phyloP scores from a whole-genome alignment of 2,329 filamentous ascomycete genomes.

The Pseudogymnoascus sp. region DNA sequence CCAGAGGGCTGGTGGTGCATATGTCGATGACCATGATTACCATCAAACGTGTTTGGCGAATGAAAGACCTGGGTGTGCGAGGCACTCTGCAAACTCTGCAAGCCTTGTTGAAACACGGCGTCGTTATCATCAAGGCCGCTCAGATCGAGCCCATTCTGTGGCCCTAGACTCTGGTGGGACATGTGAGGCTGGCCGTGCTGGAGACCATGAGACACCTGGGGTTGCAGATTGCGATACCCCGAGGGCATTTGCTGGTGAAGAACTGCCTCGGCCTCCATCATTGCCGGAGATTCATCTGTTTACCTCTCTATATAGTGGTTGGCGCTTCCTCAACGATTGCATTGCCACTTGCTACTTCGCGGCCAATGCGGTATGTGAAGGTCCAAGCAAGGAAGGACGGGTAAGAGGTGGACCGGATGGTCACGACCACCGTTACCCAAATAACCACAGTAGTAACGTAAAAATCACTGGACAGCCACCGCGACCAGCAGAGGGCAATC shows the following conservation, averaged over 20 bases:
- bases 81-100: constrained; percentile 29
- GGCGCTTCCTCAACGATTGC: constrained; percentile 1
- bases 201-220: constrained; percentile 26
- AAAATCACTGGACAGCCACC: background rate
- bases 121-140: constrained; percentile 33
- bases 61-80: constrained; percentile 28
- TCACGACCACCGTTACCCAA: background rate
- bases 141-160: constrained; percentile 32
- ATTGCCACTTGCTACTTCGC: background rate
- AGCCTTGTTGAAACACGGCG: constrained; percentile 30
- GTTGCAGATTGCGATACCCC: constrained; percentile 24
- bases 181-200: constrained; percentile 24
- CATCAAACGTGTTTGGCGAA: constrained; percentile 28
- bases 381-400: background rate
- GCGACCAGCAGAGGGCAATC: background rate
- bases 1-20: constrained; percentile 24
- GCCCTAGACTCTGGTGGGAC: constrained; percentile 26
- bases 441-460: background rate
- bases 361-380: constrained; percentile 1
- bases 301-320: background rate
- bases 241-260: constrained; percentile 21
- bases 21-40: constrained; percentile 24
- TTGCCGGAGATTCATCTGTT: background rate
- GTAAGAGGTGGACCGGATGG: background rate
- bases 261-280: constrained; percentile 6